Base-by-base conservation (phyloP, 306 rosid species). In the Casuarina cunninghamiana region DNA sequence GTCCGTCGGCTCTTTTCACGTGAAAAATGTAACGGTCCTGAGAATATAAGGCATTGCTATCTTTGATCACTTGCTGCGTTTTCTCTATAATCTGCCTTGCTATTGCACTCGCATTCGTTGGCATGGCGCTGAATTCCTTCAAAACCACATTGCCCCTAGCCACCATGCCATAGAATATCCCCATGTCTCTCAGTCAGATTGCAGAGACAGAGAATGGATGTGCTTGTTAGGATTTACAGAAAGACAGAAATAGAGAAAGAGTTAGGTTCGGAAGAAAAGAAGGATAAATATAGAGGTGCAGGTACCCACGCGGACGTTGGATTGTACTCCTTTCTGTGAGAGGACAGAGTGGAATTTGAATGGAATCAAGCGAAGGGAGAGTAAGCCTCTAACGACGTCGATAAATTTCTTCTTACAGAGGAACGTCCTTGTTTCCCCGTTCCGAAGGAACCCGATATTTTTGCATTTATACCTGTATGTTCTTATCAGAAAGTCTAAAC, bases 1-100 rank as follows among this genome's bases (percentile, higher is more conserved):
- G 88, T 81, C 88, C 89, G 71, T 89, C 91, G 45, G 83, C 82
- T 32, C 51, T 81, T 74, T 83, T 89, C 68, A 87, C 85, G 71
- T 89, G 93, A 76, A 89, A 87, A 75, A 89, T 74, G 60, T 79
- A 89, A 21, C 85, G 89, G 80, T 87, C 93, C 11, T 89, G 91
- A 6, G 89, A 85, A 68, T 75, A 89, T 0, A 88, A 87, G 17
- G 85, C 75, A 41, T 80, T 89, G 85, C 84, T 83, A 62, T 87
- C 88, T 21, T 79, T 71, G 46, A 75, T 58, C 19, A 71, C 88
- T 61, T 69, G 65, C 53, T 79, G 70, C 32, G 84, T 69, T 79
- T 80, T 83, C 75, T 55, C 77, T 3, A 87, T 74, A 16, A 87
- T 82, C 55, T 89, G 87, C 71, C 86, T 85, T 17, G 91, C 91